Base-by-base conservation (phyloP, 2,329 filamentous ascomycete species). In the Rhynchosporium graminicola region DNA sequence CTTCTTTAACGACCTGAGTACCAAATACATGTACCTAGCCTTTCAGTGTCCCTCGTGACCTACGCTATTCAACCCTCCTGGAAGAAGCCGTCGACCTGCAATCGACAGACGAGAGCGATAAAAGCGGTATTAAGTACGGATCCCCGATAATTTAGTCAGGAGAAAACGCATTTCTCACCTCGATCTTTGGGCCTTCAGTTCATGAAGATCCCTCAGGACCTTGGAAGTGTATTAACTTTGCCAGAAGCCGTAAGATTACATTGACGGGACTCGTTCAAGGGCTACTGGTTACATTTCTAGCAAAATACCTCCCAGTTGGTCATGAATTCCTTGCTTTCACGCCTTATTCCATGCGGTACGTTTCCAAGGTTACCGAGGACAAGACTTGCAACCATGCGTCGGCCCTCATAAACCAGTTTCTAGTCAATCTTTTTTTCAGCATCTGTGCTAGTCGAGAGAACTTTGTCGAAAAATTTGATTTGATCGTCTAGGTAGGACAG, bases 331-430 rank as follows among this genome's bases (percentile, higher is more conserved):
- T 56, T 15, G 52, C 40, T 33, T 38, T 56, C 7, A 56, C 52
- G n/a, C 52, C 52, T n/a, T 56, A 56, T 26, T 56, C 52, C 15
- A 56, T 56, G 52, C 20, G 52, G 9, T 13, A 45, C 9, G 45
- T 56, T 4, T 31, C 52, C 28, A 56, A 45, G 29, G 52, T 56
- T 20, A 43, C 38, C 1, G 52, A 56, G 38, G 52, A 56, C 15
- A 38, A 56, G 42, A 56, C 45, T 29, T 56, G 52, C 29, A 56
- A 56, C 20, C 52, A 56, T 45, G 52, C 52, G n/a, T 56, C 52
- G 33, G 52, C 52, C 31, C 52, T 56, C 7, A 40, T 56, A 26
- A 43, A 38, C 38, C 43, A 58, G 10, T 48, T 58, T 5, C 10
- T 43, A 15, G 29, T 20, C 8, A 33, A 15, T 38, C 13, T 48